phyloP scores from a whole-genome alignment of 345 rosid species.

The Euclidium syriacum region DNA sequence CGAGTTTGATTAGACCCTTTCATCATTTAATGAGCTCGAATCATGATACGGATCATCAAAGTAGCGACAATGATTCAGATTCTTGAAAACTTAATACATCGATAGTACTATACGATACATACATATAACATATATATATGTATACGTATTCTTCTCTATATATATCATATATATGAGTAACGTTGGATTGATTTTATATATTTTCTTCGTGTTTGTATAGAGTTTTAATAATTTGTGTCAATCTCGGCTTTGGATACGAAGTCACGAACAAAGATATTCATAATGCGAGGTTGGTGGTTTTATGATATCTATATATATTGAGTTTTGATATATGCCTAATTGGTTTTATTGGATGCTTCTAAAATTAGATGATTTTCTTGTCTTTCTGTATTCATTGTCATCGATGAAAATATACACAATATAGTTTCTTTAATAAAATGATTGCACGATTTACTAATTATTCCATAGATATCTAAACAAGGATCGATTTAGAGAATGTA shows the following conservation, averaged over 20 bases:
- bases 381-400: slow-evolving; percentile 2
- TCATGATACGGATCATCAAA: slow-evolving; percentile 31
- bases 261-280: slow-evolving; percentile 11
- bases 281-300: not conserved
- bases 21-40: slow-evolving; percentile 37
- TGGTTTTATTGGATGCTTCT: not conserved
- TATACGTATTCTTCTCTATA: slow-evolving; percentile 2
- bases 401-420: not conserved
- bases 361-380: not conserved
- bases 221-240: not conserved
- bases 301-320: not conserved
- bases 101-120: not conserved
- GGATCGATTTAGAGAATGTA: not conserved
- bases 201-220: slow-evolving; percentile 2
- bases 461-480: not conserved
- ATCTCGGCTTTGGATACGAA: slow-evolving; percentile 4
- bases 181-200: slow-evolving; percentile 15
- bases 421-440: not conserved
- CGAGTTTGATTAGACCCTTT: slow-evolving; percentile 35
- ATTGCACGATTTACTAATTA: not conserved
- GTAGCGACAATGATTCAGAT: slow-evolving; percentile 34
- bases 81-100: slow-evolving; percentile 17
- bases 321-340: not conserved
- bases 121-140: slow-evolving; percentile 13
- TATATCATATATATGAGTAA: not conserved